Evolutionary conservation across 2,329 filamentous ascomycete genomes (phyloP).

Genomic region (Fusarium algeriense): DNA sequence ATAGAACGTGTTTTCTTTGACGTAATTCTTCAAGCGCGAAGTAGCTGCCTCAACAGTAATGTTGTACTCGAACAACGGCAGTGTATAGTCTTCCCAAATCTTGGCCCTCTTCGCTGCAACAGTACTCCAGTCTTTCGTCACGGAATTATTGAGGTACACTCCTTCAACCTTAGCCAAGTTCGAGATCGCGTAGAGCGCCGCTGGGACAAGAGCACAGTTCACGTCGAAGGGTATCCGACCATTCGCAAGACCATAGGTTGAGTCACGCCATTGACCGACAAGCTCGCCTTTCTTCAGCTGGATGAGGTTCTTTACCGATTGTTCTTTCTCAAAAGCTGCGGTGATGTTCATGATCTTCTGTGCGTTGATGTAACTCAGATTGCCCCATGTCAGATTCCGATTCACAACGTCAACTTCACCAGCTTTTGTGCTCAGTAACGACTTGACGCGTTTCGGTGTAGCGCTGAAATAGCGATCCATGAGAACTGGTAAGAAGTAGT

Average conservation of each 20-base stretch:
- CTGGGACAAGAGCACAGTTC: slow-evolving; percentile 72
- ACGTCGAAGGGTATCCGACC: slow-evolving; percentile 75
- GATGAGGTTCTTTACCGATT: slow-evolving; percentile 66
- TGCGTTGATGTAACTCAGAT: slow-evolving; percentile 64
- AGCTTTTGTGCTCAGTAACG: slow-evolving; percentile 58
- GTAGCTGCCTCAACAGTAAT: slow-evolving; percentile 60
- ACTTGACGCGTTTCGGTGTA: slow-evolving; percentile 52
- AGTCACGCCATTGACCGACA: slow-evolving; percentile 75
- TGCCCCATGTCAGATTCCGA: slow-evolving; percentile 63
- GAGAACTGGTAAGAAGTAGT: slow-evolving; percentile 70
- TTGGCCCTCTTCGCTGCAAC: slow-evolving; percentile 64
- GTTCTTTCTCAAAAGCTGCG: slow-evolving; percentile 65
- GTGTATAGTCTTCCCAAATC: slow-evolving; percentile 72
- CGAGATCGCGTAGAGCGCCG: slow-evolving; percentile 69
- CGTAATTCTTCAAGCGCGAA: slow-evolving; percentile 62
- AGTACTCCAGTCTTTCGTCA: slow-evolving; percentile 55
- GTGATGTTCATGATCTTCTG: slow-evolving; percentile 70
- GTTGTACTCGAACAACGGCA: slow-evolving; percentile 65
- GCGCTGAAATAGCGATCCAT: slow-evolving; percentile 70
- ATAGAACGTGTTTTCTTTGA: slow-evolving; percentile 55
- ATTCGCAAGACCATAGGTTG: slow-evolving; percentile 68
- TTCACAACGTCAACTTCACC: slow-evolving; percentile 63
- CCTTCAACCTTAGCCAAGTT: slow-evolving; percentile 59
- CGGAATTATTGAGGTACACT: slow-evolving; percentile 60
- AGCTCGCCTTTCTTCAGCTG: slow-evolving; percentile 65